Evolutionary conservation across 1,139 yeast species (phyloP), one percentile per base, ranked within the genome.

Genomic region (Candida sp.): DNA sequence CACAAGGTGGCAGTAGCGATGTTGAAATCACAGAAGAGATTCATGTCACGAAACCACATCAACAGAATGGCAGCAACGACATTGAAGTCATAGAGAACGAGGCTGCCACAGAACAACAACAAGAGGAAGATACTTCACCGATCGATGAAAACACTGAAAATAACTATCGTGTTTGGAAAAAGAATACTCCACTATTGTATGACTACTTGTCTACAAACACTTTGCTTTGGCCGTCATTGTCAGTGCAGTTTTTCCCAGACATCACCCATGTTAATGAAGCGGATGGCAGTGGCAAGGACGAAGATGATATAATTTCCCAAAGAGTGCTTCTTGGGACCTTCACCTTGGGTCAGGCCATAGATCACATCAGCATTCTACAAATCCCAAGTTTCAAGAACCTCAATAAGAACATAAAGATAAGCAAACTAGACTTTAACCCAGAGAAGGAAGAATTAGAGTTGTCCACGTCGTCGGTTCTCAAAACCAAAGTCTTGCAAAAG

Each of bases 231-330:
- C 87, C 87, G 1, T 78, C 84, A 1, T 62, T 81, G 44, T 68
- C 83, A 3, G 76, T 80, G 2, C 83, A 79, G 56, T 82, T 83
- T 70, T 77, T 83, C 50, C 86, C 86, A 1, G 86, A 82, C 57
- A 55, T 75, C n/a, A 77, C 70, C 44, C 39, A 42, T 33, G 9
- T 47, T 34, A 22, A 34, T 5, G 44, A 5, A 4, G 31, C 30
- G 17, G 22, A 27, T 17, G 84, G 84, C 0, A 84, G 80, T 54
- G 55, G 72, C 8, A 75, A 65, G 44, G 48, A 47, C 7, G 45
- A 42, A 12, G 55, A 55, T 31, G 61, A 58, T 11, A 49, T 63
- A 0, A 57, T 62, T 2, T 61, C 61, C 31, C 81, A 76, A 54
- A 54, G 81, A 34, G 57, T 77, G 30, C 62, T 77, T 4, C 63